These are phyloP conservation scores for Cucumis hystrix DNA, from an alignment of 306 rosid genomes.

Conservation along the genomic window DNA sequence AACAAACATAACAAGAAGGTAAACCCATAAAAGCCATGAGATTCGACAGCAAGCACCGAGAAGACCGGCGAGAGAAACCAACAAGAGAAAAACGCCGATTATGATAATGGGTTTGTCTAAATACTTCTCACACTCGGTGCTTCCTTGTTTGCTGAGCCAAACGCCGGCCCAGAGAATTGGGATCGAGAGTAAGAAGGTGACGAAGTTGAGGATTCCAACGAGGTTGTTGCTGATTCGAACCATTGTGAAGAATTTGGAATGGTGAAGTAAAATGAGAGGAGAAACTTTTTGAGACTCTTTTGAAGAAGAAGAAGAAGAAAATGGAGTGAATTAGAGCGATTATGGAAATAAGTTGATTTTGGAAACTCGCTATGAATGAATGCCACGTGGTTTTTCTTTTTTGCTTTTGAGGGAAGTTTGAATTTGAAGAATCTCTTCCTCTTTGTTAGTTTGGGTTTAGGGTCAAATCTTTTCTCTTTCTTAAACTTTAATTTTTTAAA, in stretches of 20 bases:
- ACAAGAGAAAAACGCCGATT: slow-evolving; percentile 28
- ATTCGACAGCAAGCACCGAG: slow-evolving; percentile 43
- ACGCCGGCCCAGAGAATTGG: slow-evolving; percentile 29
- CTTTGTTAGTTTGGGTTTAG: not conserved
- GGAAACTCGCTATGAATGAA: not conserved
- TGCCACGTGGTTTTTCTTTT: not conserved
- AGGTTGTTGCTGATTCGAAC: slow-evolving; percentile 26
- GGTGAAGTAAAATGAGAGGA: not conserved
- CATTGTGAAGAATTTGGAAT: slow-evolving; percentile 11
- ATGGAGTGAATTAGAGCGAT: not conserved
- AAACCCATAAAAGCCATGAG: slow-evolving; percentile 45
- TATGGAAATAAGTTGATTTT: not conserved
- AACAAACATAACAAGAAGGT: slow-evolving; percentile 42
- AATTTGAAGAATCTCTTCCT: not conserved
- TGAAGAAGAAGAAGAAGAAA: not conserved
- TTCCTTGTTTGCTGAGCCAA: slow-evolving; percentile 37
- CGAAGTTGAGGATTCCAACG: slow-evolving; percentile 34
- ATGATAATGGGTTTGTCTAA: slow-evolving; percentile 26
- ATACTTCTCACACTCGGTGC: slow-evolving; percentile 31
- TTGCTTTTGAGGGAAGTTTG: not conserved
- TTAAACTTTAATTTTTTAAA: not conserved
- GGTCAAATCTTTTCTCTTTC: not conserved
- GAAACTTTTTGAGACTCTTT: not conserved
- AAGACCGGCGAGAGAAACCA: slow-evolving; percentile 35
- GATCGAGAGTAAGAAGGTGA: slow-evolving; percentile 38